These are phyloP conservation scores for Backusella luteola DNA, from an alignment of 192 early-diverging fungal genomes.

Conservation along the genomic window DNA sequence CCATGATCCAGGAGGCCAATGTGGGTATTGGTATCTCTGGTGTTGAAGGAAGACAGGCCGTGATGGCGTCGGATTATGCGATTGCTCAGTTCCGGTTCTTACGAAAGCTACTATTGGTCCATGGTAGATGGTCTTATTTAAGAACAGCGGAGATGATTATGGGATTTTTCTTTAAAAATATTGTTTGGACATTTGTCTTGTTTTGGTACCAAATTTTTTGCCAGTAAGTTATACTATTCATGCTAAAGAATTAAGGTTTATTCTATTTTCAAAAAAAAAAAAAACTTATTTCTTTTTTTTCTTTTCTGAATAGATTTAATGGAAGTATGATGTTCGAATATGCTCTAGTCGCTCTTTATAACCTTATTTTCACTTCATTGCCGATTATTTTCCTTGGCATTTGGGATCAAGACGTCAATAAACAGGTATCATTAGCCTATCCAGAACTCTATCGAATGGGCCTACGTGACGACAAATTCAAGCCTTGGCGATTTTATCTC, in stretches of 20 bases:
- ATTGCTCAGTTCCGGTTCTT: conserved; percentile 91
- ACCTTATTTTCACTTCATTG: conserved; percentile 82
- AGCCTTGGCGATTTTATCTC: conserved; percentile 71
- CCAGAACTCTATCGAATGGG: conserved; percentile 86
- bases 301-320: conserved; percentile 56
- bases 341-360: conserved; percentile 82
- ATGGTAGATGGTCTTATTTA: conserved; percentile 92
- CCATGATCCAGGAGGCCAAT: conserved; percentile 98
- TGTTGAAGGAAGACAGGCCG: conserved; percentile 93
- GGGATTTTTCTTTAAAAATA: conserved; percentile 96
- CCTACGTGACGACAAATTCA: conserved; percentile 72
- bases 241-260: neutral
- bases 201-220: conserved; percentile 93
- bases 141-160: conserved; percentile 84
- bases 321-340: conserved; percentile 82
- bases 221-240: conserved; percentile 46
- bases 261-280: neutral
- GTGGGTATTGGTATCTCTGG: conserved; percentile 94
- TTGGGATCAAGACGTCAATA: conserved; percentile 83
- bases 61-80: conserved; percentile 91
- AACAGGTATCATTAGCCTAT: conserved; percentile 60
- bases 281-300: neutral
- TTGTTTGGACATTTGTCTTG: conserved; percentile 85
- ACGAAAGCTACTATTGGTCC: conserved; percentile 83
- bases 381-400: conserved; percentile 70